phyloP scores from a whole-genome alignment of 2,329 filamentous ascomycete species.

The Alternaria triticina region DNA sequence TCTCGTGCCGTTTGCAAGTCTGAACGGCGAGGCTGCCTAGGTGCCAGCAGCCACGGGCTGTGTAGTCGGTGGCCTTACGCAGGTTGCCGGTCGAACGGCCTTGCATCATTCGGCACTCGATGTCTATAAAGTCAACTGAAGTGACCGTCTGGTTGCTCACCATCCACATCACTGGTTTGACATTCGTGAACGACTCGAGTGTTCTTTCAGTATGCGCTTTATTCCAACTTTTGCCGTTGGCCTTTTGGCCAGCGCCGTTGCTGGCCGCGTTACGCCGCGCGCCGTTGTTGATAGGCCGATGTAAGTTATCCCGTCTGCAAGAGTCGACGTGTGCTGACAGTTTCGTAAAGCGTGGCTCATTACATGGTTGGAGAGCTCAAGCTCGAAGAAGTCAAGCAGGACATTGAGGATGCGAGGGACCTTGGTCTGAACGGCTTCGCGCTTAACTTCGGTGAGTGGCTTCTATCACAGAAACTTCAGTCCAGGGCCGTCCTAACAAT shows the following conservation, averaged over 20 bases:
- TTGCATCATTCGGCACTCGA: not conserved
- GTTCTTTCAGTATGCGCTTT: conserved; percentile 8
- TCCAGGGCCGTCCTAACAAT: not conserved
- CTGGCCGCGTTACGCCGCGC: not conserved
- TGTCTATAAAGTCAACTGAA: not conserved
- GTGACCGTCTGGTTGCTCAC: not conserved
- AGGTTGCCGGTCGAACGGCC: not conserved
- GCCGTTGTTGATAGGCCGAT: not conserved
- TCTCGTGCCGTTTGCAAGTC: not conserved
- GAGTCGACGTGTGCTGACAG: not conserved
- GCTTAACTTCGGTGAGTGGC: conserved; percentile 37
- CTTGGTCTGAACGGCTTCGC: conserved; percentile 47
- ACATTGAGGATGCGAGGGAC: conserved; percentile 34
- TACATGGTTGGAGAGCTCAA: conserved; percentile 34
- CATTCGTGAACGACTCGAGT: not conserved
- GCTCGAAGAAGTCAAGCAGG: conserved; percentile 27
- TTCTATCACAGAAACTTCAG: not conserved
- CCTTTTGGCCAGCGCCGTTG: conserved; percentile 7
- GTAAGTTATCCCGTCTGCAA: conserved; percentile 8
- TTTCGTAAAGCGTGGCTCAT: conserved; percentile 22
- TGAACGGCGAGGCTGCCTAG: not conserved
- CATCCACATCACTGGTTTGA: not conserved
- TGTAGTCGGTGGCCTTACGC: not conserved
- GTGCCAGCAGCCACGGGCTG: not conserved
- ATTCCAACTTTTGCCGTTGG: conserved; percentile 1